Evolutionary conservation across 495 filamentous ascomycete species (phyloP).

Genomic region (Talaromyces thailandensis): DNA sequence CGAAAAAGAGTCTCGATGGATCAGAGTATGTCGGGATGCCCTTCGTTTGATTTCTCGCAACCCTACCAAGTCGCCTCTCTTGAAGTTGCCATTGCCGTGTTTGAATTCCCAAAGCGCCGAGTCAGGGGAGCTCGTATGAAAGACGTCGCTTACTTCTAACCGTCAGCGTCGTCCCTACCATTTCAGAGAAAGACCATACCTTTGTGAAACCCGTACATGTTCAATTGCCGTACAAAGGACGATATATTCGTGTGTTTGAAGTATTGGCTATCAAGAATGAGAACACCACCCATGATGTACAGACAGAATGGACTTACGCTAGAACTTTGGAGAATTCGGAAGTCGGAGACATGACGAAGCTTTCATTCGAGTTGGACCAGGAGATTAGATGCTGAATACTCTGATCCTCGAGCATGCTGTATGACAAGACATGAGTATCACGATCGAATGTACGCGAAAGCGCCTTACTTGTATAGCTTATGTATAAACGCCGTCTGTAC

Average conservation of each 20-base stretch:
- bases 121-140: constrained; percentile 93
- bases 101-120: constrained; percentile 98
- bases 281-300: constrained; percentile 4
- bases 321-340: constrained; percentile 98
- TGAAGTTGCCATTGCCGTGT: constrained; percentile 96
- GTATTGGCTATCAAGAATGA: constrained; percentile 58
- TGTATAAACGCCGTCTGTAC: constrained; percentile 99
- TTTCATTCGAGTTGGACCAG: constrained; percentile 88
- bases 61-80: constrained; percentile 83
- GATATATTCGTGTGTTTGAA: constrained; percentile 99
- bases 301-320: constrained; percentile 54
- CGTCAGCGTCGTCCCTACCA: background rate
- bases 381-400: constrained; percentile 91
- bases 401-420: constrained; percentile 90
- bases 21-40: constrained; percentile 90
- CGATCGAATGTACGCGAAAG: background rate
- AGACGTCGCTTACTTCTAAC: constrained; percentile 85
- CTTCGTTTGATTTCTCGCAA: constrained; percentile 93
- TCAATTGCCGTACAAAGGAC: constrained; percentile 93
- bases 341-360: constrained; percentile 96
- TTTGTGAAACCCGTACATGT: constrained; percentile 99
- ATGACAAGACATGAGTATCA: constrained; percentile 8
- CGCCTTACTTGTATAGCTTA: constrained; percentile 90
- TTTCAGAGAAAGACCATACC: constrained; percentile 39
- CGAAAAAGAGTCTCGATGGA: constrained; percentile 89